Evolutionary conservation across 345 rosid species (phyloP), one percentile per base, ranked within the genome.

Genomic region (Litchi chinensis): DNA sequence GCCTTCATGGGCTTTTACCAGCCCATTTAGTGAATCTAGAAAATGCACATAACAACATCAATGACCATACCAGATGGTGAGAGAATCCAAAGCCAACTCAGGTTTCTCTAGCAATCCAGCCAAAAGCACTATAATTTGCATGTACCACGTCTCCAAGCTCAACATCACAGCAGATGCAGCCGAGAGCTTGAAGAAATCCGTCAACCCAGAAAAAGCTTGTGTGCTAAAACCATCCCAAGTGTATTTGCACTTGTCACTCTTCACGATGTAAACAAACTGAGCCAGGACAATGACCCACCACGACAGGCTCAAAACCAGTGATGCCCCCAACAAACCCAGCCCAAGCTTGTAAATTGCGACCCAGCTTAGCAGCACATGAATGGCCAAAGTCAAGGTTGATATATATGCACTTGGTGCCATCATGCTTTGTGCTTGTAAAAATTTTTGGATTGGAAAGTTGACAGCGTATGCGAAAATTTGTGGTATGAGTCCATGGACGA

Each of bases 111-210:
- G 86, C 78, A 91, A 81, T 1, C 92, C 92, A 57, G 94, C 88
- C 22, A 89, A 77, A 6, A 90, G 83, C 41, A 90, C 94, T 1
- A 89, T 83, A 10, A 89, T 77, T 82, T 91, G 91, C 75, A 86
- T 86, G 65, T 91, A 89, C 92, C 92, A 86, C 40, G 87, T 76
- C 85, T 91, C 94, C 21, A 91, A 86, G 76, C 89, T 87, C 67
- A 89, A 82, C 94, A 91, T 91, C 60, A 91, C 88, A 44, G 91
- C 92, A 1, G 94, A 91, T 6, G 92, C 87, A 13, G 87, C 91
- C 40, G 92, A 87, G 60, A 91, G 87, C 83, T 85, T 84, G 70
- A 87, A 86, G 77, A 89, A 91, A 40, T 67, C 77, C 68, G 76
- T 32, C 59, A 89, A 60, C 11, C 91, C 91, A 0, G 78, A 70